These are phyloP conservation scores for Limonium bicolor DNA, from an alignment of 148 eudicot genomes.

Conservation along the genomic window DNA sequence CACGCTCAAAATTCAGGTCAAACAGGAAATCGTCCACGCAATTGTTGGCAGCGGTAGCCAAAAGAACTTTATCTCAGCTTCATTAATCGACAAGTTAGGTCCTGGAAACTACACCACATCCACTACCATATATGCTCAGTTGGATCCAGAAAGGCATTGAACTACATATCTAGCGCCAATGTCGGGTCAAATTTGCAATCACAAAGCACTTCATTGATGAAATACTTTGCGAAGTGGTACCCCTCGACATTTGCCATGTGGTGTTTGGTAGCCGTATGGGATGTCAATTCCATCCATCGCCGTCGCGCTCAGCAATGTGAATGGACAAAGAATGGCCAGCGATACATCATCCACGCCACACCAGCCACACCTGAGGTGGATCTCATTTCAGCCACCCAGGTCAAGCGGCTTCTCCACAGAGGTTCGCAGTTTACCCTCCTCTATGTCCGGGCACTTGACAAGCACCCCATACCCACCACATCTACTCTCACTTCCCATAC, in stretches of 20 bases:
- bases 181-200: not conserved
- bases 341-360: not conserved
- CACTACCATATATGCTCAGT: constrained; percentile 4
- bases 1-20: not conserved
- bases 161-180: not conserved
- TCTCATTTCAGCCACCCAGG: not conserved
- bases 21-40: not conserved
- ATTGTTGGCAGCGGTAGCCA: constrained; percentile 2
- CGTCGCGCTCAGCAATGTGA: not conserved
- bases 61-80: constrained; percentile 2
- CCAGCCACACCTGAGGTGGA: not conserved
- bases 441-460: not conserved
- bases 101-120: constrained; percentile 1
- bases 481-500: not conserved
- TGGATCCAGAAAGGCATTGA: constrained; percentile 5
- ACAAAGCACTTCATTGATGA: constrained; percentile 6
- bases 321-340: not conserved
- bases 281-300: not conserved
- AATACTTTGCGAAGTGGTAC: constrained; percentile 2
- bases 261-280: constrained; percentile 5
- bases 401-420: not conserved
- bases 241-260: too few relatives aligned
- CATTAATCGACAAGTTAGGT: constrained; percentile 3
- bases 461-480: not conserved
- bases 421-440: not conserved